These are phyloP conservation scores for Fusarium solani-melongenae DNA, from an alignment of 2,329 filamentous ascomycete genomes.

Conservation along the genomic window DNA sequence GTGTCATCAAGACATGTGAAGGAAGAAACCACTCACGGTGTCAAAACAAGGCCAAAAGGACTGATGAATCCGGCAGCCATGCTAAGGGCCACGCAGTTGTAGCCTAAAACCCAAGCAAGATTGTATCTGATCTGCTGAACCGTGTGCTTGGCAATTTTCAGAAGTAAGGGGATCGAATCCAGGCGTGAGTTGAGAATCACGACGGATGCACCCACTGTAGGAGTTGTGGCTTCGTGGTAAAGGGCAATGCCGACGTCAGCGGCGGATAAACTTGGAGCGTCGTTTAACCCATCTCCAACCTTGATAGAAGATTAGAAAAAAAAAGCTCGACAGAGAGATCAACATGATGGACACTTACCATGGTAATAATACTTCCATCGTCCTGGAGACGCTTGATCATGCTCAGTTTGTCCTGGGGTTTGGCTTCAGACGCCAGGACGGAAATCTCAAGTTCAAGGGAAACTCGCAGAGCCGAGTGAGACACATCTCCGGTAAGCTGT, in stretches of 20 bases:
- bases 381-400: not conserved
- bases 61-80: constrained; percentile 3
- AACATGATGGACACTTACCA: not conserved
- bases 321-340: no score
- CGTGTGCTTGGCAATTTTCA: not conserved
- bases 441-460: not conserved
- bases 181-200: constrained; percentile 9
- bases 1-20: not conserved
- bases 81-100: constrained; percentile 1
- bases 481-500: constrained; percentile 9
- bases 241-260: constrained; percentile 8
- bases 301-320: not conserved
- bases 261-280: not conserved
- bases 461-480: not conserved
- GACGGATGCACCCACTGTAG: not conserved
- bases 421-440: not conserved
- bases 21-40: not conserved
- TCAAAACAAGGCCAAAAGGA: not conserved
- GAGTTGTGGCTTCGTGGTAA: not conserved
- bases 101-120: constrained; percentile 1
- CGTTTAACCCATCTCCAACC: constrained; percentile 11
- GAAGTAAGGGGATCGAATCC: not conserved
- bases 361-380: not conserved
- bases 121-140: constrained; percentile 4
- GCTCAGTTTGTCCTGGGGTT: not conserved